Evolutionary conservation across 805 yeast species (phyloP).

Genomic region (Wickerhamomyces sydowiorum): DNA sequence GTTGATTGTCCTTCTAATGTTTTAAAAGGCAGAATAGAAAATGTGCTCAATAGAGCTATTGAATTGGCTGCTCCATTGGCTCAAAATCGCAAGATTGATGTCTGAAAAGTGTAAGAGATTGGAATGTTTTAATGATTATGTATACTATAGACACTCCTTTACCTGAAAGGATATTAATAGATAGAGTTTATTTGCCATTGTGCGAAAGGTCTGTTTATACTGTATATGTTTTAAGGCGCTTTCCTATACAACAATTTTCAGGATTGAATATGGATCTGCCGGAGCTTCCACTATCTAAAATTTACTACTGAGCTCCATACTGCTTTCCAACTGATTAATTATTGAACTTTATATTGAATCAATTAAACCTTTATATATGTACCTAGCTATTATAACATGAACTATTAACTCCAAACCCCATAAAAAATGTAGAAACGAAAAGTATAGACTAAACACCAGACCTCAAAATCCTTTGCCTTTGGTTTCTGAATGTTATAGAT

Average conservation of each 20-base stretch:
- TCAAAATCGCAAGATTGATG: conserved; percentile 22
- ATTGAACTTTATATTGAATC: no score
- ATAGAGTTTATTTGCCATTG: no score
- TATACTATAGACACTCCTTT: no score
- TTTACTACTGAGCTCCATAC: no score
- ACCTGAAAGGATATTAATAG: no score
- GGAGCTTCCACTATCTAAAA: no score
- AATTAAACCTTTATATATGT: neutral
- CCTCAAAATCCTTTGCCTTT: conserved; percentile 75
- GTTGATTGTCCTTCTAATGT: conserved; percentile 75
- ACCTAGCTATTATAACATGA: neutral
- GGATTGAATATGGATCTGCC: no score
- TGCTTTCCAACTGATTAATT: no score
- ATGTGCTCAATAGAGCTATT: conserved; percentile 70
- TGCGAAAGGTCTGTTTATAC: no score
- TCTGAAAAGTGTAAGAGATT: neutral
- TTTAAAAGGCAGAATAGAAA: conserved; percentile 75
- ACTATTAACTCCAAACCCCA: neutral
- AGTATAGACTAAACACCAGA: conserved; percentile 13
- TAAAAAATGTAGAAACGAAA: neutral
- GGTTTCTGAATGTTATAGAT: conserved; percentile 82
- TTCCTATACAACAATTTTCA: no score
- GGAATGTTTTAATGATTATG: neutral
- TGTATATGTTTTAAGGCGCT: no score
- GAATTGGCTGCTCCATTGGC: conserved; percentile 82